Conservation (phyloP, 305 asterid genomes). For the Solanum hybrid region DNA sequence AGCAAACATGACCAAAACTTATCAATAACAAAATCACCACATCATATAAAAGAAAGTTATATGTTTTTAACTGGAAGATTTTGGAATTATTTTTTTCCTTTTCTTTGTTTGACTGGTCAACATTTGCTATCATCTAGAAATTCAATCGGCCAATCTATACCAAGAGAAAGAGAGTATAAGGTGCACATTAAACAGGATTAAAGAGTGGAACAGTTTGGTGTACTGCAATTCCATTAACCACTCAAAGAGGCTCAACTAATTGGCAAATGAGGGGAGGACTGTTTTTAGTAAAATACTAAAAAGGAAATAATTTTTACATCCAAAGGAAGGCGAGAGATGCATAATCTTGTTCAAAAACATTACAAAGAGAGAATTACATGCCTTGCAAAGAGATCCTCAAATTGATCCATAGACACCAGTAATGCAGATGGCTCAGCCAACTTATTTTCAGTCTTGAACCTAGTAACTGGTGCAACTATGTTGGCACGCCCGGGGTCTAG, state of each 20-base stretch:
- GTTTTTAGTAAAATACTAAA: neutral
- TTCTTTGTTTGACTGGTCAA: neutral
- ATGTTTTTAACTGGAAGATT: neutral
- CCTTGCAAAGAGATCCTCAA: conserved; percentile 73
- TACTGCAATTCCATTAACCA: neutral
- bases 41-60: neutral
- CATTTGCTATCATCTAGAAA: neutral
- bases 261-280: neutral
- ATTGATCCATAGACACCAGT: conserved; percentile 60
- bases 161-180: neutral
- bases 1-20: neutral
- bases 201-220: neutral
- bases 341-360: neutral
- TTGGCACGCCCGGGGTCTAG: conserved; percentile 85
- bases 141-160: neutral
- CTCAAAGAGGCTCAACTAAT: neutral
- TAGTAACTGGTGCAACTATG: conserved; percentile 72
- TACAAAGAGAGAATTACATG: conserved; percentile 21
- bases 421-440: conserved; percentile 52
- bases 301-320: neutral
- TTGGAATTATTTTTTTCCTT: neutral
- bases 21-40: neutral
- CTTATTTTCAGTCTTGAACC: conserved; percentile 40
- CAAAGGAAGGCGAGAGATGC: neutral
- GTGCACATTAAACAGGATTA: neutral